Evolutionary conservation across 2,329 filamentous ascomycete genomes (phyloP).

Genomic region (Cordyceps pruinosa): DNA sequence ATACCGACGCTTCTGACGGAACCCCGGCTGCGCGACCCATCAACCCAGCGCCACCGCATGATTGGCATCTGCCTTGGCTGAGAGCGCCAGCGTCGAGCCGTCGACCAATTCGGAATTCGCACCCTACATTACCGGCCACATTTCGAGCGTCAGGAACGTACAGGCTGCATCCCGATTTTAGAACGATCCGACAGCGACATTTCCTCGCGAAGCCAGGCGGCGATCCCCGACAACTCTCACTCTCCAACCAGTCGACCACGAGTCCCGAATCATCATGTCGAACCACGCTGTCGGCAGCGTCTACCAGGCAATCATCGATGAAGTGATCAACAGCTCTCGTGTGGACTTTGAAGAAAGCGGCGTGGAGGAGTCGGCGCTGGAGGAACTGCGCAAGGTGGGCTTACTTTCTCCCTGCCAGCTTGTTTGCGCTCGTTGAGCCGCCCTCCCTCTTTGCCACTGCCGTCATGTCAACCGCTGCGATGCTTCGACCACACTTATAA

Average conservation of each 20-base stretch:
- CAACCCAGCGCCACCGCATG: not conserved
- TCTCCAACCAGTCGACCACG: not conserved
- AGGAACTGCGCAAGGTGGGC: constrained; percentile 81
- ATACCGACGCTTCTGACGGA: not conserved
- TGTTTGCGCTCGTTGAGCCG: not conserved
- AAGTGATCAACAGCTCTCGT: constrained; percentile 85
- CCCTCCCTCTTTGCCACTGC: not conserved
- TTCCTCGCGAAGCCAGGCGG: not conserved
- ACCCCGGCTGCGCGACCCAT: not conserved
- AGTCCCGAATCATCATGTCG: constrained; percentile 41
- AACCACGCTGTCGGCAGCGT: constrained; percentile 62
- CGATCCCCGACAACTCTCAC: not conserved
- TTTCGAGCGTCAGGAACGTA: not conserved
- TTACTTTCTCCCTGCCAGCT: not conserved
- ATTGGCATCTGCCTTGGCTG: not conserved
- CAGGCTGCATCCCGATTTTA: not conserved
- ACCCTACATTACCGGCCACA: not conserved
- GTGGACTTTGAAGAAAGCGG: constrained; percentile 97
- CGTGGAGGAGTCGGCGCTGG: constrained; percentile 77
- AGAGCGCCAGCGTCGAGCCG: not conserved
- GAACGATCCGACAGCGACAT: not conserved
- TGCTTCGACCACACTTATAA: constrained; percentile 4
- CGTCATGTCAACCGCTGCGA: not conserved
- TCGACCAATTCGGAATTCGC: not conserved
- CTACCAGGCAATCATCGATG: constrained; percentile 70